Base-by-base conservation (phyloP, 495 filamentous ascomycete species). In the Terfezia boudieri region DNA sequence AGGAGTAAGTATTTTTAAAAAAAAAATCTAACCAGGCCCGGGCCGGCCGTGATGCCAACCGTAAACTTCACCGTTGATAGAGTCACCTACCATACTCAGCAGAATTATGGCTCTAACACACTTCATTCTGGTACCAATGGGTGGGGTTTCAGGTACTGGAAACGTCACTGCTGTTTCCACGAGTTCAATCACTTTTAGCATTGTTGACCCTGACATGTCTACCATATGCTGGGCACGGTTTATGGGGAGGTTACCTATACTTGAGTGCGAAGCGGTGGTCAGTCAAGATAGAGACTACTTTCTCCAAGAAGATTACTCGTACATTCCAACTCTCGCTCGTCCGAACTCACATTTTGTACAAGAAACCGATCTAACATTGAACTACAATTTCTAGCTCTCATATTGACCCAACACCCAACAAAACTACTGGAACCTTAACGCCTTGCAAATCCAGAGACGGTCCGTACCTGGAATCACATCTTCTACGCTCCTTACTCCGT, bases 341-440 rank as follows among this genome's bases (percentile, higher is more conserved):
- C 26, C 2, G 26, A 26, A 26, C 26, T 26, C 26, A 26, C 26
- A 26, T n/a, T 26, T 26, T 5, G 5, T 26, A 26, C 26, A 26
- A 26, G 26, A 26, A 2, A 26, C 5, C 5, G 5, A 26, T 26
- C 26, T 26, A 26, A 26, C 26, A 26, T 26, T 69, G 0, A 26
- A 26, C 26, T 2, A 26, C 26, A 26, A 26, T 26, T 26, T 26
- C 56, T 51, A 68, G 67, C 66, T 53, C 66, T 86, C 65, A 81
- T 85, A 74, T 77, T 89, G 36, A 72, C 71, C 53, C 83, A 85
- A 60, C 82, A 86, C 70, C 79, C 84, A n/a, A n/a, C n/a, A n/a
- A n/a, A n/a, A n/a, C 55, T 92, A 89, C 71, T 89, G 84, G 79
- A 89, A 88, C 68, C 73, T 92, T 51, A 84, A 87, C 61, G 85